Evolutionary conservation across 345 rosid species (phyloP).

Genomic region (Adansonia digitata): DNA sequence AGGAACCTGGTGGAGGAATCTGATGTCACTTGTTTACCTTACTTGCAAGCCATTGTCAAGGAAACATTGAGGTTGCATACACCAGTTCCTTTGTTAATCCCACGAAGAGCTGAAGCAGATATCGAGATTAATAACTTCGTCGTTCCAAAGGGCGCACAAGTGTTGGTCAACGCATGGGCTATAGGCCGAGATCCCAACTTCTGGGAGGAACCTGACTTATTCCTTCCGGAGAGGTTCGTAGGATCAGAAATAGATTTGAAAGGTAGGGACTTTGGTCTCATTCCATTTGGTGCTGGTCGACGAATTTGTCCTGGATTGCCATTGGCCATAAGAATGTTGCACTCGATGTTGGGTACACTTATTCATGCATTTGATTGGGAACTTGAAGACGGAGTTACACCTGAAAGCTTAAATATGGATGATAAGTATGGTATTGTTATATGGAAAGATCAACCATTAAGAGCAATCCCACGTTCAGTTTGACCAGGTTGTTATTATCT

Average conservation of each 20-base stretch:
- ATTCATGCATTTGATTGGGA: conserved; percentile 28
- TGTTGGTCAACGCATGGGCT: conserved; percentile 1
- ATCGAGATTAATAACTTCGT: not conserved
- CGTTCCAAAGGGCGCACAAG: not conserved
- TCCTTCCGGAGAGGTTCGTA: not conserved
- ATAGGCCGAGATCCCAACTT: not conserved
- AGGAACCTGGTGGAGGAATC: not conserved
- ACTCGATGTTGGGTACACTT: conserved; percentile 39
- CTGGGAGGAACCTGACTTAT: not conserved
- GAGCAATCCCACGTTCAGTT: no score
- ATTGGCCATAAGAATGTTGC: conserved; percentile 29
- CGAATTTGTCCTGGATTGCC: conserved; percentile 39
- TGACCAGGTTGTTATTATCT: no score
- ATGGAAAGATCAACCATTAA: no score
- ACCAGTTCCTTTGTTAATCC: not conserved
- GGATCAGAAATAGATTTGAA: not conserved
- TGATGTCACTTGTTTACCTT: not conserved
- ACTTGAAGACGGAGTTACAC: conserved; percentile 12
- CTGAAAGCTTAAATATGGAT: conserved; percentile 17
- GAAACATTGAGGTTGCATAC: not conserved
- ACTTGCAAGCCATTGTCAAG: not conserved
- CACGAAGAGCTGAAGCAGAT: not conserved
- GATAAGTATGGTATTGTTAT: conserved; percentile 23
- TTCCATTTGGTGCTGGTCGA: not conserved
- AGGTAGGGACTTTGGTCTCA: not conserved